Evolutionary conservation across 2,329 filamentous ascomycete species (phyloP).

Genomic region (Amauroascus niger): DNA sequence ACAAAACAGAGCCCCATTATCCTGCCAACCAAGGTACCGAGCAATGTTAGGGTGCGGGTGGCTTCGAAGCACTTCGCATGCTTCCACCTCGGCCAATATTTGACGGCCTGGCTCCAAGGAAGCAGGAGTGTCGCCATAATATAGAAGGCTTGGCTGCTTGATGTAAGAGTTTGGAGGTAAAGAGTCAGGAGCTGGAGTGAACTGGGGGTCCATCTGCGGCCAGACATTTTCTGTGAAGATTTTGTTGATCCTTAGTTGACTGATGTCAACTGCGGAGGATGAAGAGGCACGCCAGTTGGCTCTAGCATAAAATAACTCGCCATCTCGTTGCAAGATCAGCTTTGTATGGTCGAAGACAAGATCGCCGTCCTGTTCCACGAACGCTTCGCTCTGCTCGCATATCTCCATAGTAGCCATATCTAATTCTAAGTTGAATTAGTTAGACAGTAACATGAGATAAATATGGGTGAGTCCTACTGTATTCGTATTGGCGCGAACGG

Average conservation of each 20-base stretch:
- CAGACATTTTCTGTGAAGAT: conserved; percentile 1
- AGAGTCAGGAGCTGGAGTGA: conserved; percentile 3
- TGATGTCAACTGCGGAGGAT: not conserved
- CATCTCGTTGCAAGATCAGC: conserved; percentile 7
- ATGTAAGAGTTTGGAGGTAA: conserved; percentile 5
- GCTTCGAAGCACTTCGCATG: not conserved
- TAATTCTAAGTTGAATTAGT: no score
- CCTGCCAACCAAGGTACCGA: conserved; percentile 4
- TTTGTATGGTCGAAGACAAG: conserved; percentile 10
- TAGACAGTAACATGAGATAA: conserved; percentile 3
- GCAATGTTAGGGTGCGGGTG: conserved; percentile 1
- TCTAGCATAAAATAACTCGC: conserved; percentile 4
- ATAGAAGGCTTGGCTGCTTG: conserved; percentile 7
- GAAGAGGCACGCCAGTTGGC: not conserved
- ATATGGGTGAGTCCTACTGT: no score
- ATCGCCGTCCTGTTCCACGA: conserved; percentile 6
- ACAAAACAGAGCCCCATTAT: conserved; percentile 2
- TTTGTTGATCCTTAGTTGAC: not conserved
- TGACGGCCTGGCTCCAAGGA: not conserved
- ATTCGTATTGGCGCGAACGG: no score
- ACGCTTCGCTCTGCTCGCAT: conserved; percentile 3
- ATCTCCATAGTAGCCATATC: not conserved
- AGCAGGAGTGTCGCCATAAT: not conserved
- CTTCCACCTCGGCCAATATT: not conserved
- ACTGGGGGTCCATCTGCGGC: conserved; percentile 3